These are phyloP conservation scores for Juglanconis oblonga DNA, from an alignment of 2,329 filamentous ascomycete species.

Conservation along the genomic window DNA sequence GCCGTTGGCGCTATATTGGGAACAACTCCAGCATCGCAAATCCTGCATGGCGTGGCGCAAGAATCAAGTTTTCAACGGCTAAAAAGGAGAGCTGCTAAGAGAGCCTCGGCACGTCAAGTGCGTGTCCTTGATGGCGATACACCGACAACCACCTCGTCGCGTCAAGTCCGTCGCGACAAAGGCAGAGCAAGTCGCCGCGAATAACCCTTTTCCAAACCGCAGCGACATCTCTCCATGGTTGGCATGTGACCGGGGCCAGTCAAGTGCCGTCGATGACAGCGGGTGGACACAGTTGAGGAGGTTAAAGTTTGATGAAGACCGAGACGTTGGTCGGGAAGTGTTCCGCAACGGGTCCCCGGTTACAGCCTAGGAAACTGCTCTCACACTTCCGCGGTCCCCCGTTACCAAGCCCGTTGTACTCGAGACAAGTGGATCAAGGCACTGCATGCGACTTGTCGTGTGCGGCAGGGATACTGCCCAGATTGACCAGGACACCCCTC, in stretches of 20 bases:
- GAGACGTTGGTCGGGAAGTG: slow-evolving; percentile 10
- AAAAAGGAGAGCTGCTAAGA: neutral
- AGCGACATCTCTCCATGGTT: neutral
- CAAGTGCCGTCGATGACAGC: neutral
- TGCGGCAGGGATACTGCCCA: neutral
- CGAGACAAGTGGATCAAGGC: slow-evolving; percentile 14
- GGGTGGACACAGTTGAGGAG: neutral
- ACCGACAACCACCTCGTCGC: neutral
- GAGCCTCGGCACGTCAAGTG: neutral
- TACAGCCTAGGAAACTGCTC: slow-evolving; percentile 16
- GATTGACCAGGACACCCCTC: slow-evolving; percentile 10
- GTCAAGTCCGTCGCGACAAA: neutral
- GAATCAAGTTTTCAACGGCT: neutral
- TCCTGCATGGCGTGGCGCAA: neutral
- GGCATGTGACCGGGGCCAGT: neutral
- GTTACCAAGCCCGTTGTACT: slow-evolving; percentile 16
- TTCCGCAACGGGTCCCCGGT: slow-evolving; percentile 12
- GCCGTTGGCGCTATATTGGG: slow-evolving; percentile 1
- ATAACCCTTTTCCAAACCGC: no score
- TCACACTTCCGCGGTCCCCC: slow-evolving; percentile 16
- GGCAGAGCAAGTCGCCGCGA: no score
- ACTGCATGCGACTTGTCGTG: slow-evolving; percentile 9
- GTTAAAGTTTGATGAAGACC: neutral
- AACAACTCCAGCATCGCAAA: neutral
- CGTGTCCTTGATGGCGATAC: neutral